A percentile compares a stretch with the other conserved stretches of the same genome.
Conservation (phyloP, 106 monocot species). For the Dendrobium officinale region DNA sequence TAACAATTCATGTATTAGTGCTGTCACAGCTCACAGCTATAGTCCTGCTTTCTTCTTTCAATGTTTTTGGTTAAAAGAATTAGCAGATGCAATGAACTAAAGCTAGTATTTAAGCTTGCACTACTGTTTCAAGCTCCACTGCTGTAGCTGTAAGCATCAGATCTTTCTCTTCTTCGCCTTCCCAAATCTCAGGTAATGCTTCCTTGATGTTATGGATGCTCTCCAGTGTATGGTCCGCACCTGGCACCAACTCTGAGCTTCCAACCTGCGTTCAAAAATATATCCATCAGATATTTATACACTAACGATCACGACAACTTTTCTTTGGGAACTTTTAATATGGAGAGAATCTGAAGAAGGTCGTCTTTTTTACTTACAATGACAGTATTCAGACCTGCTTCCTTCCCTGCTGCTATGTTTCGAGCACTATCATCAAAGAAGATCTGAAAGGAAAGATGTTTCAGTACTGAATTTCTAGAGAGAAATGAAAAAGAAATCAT, state of each 20-base stretch:
- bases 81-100: background rate
- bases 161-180: slow-evolving; percentile 34
- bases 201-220: slow-evolving; percentile 89
- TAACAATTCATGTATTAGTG: background rate
- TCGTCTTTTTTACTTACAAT: slow-evolving; percentile 34
- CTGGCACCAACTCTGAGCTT: slow-evolving; percentile 47
- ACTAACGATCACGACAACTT: background rate
- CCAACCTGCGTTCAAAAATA: slow-evolving; percentile 46
- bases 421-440: slow-evolving; percentile 82
- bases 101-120: slow-evolving; percentile 28
- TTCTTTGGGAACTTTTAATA: background rate
- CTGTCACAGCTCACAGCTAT: background rate
- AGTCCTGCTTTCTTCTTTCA: background rate
- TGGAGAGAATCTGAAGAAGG: background rate
- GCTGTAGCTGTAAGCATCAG: slow-evolving; percentile 25
- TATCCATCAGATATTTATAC: background rate
- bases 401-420: slow-evolving; percentile 71
- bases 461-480: background rate
- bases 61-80: background rate
- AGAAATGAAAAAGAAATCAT: background rate
- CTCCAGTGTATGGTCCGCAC: slow-evolving; percentile 58
- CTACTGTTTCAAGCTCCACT: slow-evolving; percentile 33
- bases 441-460: slow-evolving; percentile 29
- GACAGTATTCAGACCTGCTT: slow-evolving; percentile 61
- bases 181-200: slow-evolving; percentile 84